Percentiles rank a stretch among this genome's conserved stretches.
Conservation (phyloP, 306 rosid genomes). For the Lagenaria siceraria region DNA sequence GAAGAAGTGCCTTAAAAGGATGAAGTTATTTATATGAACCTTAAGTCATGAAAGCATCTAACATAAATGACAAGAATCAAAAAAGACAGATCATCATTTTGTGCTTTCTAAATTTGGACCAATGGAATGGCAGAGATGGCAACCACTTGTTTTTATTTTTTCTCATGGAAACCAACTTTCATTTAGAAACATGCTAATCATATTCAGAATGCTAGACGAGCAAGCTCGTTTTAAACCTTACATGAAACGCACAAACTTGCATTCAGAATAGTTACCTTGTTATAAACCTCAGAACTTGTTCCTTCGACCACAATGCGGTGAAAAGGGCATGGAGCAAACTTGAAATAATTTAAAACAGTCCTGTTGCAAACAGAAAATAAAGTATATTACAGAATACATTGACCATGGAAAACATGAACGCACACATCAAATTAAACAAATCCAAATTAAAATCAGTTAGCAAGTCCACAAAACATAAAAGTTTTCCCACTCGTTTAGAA, state of each 20-base stretch:
- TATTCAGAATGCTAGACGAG: too few relatives aligned
- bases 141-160: not conserved
- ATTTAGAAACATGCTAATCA: not conserved
- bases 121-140: too few relatives aligned
- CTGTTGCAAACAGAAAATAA: conserved; percentile 26
- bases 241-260: not conserved
- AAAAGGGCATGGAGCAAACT: conserved; percentile 77
- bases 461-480: not conserved
- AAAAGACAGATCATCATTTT: too few relatives aligned
- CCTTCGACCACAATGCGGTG: conserved; percentile 34
- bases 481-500: not conserved
- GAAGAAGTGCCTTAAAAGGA: not conserved
- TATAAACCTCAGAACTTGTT: conserved; percentile 9
- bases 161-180: not conserved
- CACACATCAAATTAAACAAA: not conserved
- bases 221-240: not conserved
- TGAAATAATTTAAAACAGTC: conserved; percentile 51
- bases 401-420: not conserved
- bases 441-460: not conserved
- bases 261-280: conserved; percentile 27
- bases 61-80: not conserved
- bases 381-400: not conserved
- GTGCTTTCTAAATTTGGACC: too few relatives aligned
- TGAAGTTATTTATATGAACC: not conserved
- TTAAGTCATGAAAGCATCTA: not conserved